Evolutionary conservation across 2,329 filamentous ascomycete species (phyloP), one percentile per base, ranked within the genome.

Genomic region (Fusarium mundagurra): DNA sequence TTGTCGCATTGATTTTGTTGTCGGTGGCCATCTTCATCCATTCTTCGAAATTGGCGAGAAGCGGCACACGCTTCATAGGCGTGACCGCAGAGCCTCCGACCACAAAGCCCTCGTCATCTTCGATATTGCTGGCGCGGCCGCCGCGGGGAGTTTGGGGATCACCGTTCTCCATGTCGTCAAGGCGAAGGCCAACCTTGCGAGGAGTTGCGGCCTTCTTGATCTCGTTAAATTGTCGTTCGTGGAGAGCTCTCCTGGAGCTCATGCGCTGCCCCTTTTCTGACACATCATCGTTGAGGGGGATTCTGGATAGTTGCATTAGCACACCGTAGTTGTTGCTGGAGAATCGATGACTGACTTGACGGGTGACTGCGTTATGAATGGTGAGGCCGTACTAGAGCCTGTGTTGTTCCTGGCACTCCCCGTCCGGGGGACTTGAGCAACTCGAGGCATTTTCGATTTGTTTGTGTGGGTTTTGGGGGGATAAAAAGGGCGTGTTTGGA

Each of bases 11-110:
- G 87, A 99, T 99, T 84, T 96, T 96, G 85, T 99, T 99, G 86
- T 99, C 96, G 22, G 96, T 98, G 5, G 96, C 96, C 95, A 99
- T 97, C 88, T 98, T 99, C 95, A 99, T 98, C 96, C 96, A 98
- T 82, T 99, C 96, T 83, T 99, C 96, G 79, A 98, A 99, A 84
- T 99, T 99, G 80, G 96, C 96, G 62, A 99, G 87, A 77, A 99
- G 93, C 3, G 96, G 96, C 34, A 98, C 94, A 70, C 95, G 93
- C 88, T 98, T 98, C 92, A 97, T 96, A 61, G 96, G 96, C 68
- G 96, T 98, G 61, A 97, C 93, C 43, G 93, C 94, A 72, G 88
- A 90, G 38, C 93, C 93, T 67, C 90, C 91, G 51, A 94, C 92
- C 78, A 91, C 88, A 72, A 91, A 86, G 68, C 90, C 87, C 41